Base-by-base conservation (phyloP, 371 early-diverging fungal genomes). In the Mortierella sp. region DNA sequence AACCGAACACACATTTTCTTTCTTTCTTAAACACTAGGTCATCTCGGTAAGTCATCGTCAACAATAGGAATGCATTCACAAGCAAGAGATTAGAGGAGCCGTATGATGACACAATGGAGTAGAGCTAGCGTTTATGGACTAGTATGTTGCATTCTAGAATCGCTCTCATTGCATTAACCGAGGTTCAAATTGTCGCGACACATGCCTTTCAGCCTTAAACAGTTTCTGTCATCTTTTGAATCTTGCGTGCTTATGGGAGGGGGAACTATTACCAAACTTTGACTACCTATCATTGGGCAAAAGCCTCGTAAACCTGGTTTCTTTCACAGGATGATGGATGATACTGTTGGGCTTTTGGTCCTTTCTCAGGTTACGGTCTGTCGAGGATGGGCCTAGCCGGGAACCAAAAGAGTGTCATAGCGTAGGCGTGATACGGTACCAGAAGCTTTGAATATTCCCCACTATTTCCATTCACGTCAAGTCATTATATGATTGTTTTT, bases 51-150 rank as follows among this genome's bases (percentile, higher is more conserved):
- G 51, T 55, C n/a, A 14, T 11, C 62, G 22, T 26, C 28, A 32
- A 51, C 55, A 55, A 30, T 12, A 28, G 30, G 55, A 14, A 28
- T 28, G 24, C 24, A 55, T 24, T 30, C 20, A 16, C 28, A 28
- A 28, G 55, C 18, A 54, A 0, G 24, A 54, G 40, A 60, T 20
- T 3, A 57, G 8, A 35, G 37, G 54, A 35, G 58, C 65, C 64
- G 37, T 11, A 55, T 75, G 75, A 75, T 75, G 75, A 75, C 45
- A 75, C 49, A 59, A 26, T 24, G 75, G 75, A 75, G 47, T 65
- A 52, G 75, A 75, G 70, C 68, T 37, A 57, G 47, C 62, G 68
- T 52, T 54, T 43, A 32, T 62, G 73, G 68, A 61, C 26, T 40
- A 51, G 51, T 26, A 35, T 39, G 72, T 39, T 37, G 55, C 24